A percentile compares a stretch with the other conserved stretches of the same genome.
Conservation (phyloP, 768 basidiomycete species). For the Termitomyces sp. region DNA sequence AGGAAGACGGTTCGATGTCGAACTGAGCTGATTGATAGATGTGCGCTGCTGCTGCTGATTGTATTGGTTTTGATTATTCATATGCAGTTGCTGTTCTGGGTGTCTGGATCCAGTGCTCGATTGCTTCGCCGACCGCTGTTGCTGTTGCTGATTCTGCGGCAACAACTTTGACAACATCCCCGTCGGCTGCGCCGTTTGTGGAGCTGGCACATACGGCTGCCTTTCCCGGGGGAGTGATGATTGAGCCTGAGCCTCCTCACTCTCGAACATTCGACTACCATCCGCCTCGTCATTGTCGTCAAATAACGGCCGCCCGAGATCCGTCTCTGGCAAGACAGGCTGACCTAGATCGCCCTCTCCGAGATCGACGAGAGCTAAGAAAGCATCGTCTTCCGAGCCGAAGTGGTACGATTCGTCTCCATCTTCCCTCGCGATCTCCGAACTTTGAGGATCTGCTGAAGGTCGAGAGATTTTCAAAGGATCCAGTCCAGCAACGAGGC, state of each 20-base stretch:
- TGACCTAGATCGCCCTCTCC: conserved; percentile 41
- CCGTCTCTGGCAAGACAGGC: conserved; percentile 37
- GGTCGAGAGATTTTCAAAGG: conserved; percentile 8
- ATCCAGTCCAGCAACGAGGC: background rate
- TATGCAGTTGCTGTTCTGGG: background rate
- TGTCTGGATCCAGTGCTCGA: background rate
- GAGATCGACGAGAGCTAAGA: conserved; percentile 54
- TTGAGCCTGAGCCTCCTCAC: background rate
- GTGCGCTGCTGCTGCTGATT: conserved; percentile 1
- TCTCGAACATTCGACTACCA: conserved; percentile 19
- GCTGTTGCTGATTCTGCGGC: conserved; percentile 3
- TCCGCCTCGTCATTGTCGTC: conserved; percentile 20
- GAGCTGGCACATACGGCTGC: conserved; percentile 1
- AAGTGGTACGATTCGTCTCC: conserved; percentile 42
- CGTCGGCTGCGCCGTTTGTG: background rate
- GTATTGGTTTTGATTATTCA: background rate
- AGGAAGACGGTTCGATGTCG: background rate
- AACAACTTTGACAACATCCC: conserved; percentile 8
- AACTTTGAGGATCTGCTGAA: conserved; percentile 1
- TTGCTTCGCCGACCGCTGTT: background rate
- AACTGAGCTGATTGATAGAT: background rate
- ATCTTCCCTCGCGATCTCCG: conserved; percentile 1
- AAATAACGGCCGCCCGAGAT: conserved; percentile 41
- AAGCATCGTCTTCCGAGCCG: conserved; percentile 62
- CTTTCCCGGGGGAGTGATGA: conserved; percentile 4